phyloP scores from a whole-genome alignment of 2,329 filamentous ascomycete genomes.

The Diplodia intermedia region DNA sequence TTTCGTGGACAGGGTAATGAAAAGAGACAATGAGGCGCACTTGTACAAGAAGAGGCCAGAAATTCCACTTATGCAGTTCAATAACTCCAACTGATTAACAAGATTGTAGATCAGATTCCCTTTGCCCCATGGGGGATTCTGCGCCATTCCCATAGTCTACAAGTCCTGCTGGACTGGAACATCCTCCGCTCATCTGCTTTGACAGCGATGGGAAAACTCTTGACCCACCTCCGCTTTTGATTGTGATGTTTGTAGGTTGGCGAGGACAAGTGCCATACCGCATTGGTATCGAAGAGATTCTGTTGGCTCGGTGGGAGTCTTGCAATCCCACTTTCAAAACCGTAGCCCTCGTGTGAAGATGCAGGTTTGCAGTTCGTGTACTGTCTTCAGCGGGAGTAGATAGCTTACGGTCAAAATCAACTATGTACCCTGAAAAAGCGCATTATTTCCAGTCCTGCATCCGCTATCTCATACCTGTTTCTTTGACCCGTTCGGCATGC shows the following conservation, averaged over 20 bases:
- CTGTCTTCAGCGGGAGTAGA: not conserved
- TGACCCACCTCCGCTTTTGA: not conserved
- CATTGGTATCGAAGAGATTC: not conserved
- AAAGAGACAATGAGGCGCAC: too few relatives aligned
- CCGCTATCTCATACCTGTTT: too few relatives aligned
- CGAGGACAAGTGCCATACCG: not conserved
- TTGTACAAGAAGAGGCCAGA: too few relatives aligned
- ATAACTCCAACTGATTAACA: too few relatives aligned
- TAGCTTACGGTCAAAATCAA: too few relatives aligned
- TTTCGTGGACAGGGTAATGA: too few relatives aligned
- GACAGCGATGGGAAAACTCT: not conserved
- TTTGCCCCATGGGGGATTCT: too few relatives aligned
- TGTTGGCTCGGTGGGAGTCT: not conserved
- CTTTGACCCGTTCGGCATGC: too few relatives aligned
- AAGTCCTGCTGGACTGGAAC: not conserved
- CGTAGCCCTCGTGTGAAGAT: not conserved
- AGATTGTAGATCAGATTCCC: too few relatives aligned
- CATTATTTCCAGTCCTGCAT: too few relatives aligned
- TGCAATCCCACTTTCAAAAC: not conserved
- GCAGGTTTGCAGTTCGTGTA: rapidly evolving
- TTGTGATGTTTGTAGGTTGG: slow-evolving; percentile 11
- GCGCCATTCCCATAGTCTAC: not conserved
- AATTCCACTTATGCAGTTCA: too few relatives aligned
- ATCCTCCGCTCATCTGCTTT: not conserved
- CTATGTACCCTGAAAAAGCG: too few relatives aligned